phyloP scores from a whole-genome alignment of 2,329 filamentous ascomycete genomes.

The Ciborinia camelliae region DNA sequence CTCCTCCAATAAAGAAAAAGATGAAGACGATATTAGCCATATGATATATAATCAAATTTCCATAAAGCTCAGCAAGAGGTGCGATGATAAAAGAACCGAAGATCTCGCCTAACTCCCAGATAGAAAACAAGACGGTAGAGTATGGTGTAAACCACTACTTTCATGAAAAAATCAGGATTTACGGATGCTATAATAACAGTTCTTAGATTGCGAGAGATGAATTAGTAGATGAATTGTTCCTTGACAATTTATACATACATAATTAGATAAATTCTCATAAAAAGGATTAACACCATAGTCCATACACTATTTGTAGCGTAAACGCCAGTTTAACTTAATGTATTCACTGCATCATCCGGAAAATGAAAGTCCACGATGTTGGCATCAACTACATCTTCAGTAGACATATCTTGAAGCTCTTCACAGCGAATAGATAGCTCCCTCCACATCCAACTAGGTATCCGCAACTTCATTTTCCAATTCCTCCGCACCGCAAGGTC shows the following conservation, averaged over 20 bases:
- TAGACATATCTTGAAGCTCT: background rate
- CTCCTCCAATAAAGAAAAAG: constrained; percentile 42
- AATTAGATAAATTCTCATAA: background rate
- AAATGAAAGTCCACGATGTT: constrained; percentile 21
- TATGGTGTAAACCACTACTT: background rate
- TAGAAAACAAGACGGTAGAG: background rate
- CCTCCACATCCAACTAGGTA: too few species aligned
- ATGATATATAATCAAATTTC: constrained; percentile 51
- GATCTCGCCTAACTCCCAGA: background rate
- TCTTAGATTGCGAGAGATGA: background rate
- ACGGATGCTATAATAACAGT: background rate
- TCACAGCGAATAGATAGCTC: too few species aligned
- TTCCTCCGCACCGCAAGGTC: too few species aligned
- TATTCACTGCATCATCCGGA: constrained; percentile 21
- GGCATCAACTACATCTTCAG: background rate
- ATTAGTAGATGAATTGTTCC: background rate
- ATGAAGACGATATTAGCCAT: constrained; percentile 49
- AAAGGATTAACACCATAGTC: background rate
- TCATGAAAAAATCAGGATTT: background rate
- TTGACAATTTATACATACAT: background rate
- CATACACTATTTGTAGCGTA: background rate
- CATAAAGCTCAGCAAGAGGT: constrained; percentile 58
- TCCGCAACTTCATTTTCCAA: too few species aligned
- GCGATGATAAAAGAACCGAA: constrained; percentile 55
- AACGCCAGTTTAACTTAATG: constrained; percentile 24